phyloP scores from a whole-genome alignment of 1,284 basidiomycete species.

The Amylostereum areolatum region DNA sequence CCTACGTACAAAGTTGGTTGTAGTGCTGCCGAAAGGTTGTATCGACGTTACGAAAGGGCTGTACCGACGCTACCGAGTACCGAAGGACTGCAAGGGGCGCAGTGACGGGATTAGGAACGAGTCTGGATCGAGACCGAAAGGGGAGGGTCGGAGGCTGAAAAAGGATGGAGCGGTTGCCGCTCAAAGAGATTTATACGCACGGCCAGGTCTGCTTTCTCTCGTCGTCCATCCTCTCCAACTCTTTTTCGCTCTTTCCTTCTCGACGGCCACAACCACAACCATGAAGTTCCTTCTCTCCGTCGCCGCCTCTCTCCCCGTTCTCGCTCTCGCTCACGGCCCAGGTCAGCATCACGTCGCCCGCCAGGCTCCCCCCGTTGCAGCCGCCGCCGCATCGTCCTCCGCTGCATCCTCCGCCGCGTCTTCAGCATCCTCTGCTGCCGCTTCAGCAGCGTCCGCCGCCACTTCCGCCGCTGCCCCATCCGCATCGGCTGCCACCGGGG shows the following conservation, averaged over 20 bases:
- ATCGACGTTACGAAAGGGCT: no score
- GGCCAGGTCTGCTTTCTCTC: neutral
- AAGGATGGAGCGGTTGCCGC: neutral
- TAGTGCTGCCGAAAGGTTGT: no score
- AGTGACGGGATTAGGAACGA: neutral
- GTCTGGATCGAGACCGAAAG: neutral
- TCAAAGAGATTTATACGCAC: neutral
- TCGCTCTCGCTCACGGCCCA: slow-evolving; percentile 23
- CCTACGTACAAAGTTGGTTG: neutral
- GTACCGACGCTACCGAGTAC: no score
- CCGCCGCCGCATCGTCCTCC: slow-evolving; percentile 23
- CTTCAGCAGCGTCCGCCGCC: slow-evolving; percentile 3
- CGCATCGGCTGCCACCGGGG: slow-evolving; percentile 10
- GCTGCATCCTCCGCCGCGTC: slow-evolving; percentile 23
- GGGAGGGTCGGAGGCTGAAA: neutral
- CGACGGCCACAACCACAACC: slow-evolving; percentile 14
- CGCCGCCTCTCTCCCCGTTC: slow-evolving; percentile 25
- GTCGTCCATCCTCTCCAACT: slow-evolving; percentile 7
- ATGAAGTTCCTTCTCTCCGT: slow-evolving; percentile 32
- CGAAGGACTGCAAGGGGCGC: no score
- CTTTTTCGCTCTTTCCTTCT: slow-evolving; percentile 15
- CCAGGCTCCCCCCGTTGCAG: slow-evolving; percentile 21
- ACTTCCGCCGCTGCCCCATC: slow-evolving; percentile 6
- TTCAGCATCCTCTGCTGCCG: slow-evolving; percentile 2
- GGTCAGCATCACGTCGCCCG: slow-evolving; percentile 21